Evolutionary conservation across 2,329 filamentous ascomycete genomes (phyloP).

Genomic region (Grosmannia clavigera): DNA sequence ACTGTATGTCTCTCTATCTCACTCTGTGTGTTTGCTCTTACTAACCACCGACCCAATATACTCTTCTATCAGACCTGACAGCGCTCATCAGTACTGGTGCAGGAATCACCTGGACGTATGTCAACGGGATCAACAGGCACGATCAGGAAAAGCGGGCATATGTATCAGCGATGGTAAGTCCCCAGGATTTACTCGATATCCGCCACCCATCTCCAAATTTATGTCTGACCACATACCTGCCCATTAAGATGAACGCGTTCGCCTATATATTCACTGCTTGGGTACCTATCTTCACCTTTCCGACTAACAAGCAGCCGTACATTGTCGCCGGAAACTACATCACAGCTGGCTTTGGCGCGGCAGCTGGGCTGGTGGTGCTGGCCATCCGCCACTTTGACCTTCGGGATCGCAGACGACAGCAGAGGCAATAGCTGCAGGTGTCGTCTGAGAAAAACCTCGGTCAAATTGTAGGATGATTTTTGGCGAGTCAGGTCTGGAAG

Average conservation of each 20-base stretch:
- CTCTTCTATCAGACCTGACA: constrained; percentile 11
- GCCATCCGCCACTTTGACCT: constrained; percentile 14
- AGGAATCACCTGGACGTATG: constrained; percentile 17
- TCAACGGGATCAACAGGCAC: constrained; percentile 15
- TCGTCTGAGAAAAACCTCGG: background rate
- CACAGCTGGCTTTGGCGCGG: constrained; percentile 15
- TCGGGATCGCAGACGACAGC: constrained; percentile 10
- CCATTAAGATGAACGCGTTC: constrained; percentile 17
- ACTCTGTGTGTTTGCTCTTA: background rate
- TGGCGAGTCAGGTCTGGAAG: too few species aligned
- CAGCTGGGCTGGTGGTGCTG: constrained; percentile 10
- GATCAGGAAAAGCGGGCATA: constrained; percentile 19
- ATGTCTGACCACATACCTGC: background rate
- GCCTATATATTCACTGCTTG: constrained; percentile 19
- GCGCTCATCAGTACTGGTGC: constrained; percentile 13
- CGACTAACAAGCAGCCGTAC: constrained; percentile 17
- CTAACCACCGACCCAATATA: too few species aligned
- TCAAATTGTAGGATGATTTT: too few species aligned
- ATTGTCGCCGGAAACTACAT: constrained; percentile 19
- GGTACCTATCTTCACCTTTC: constrained; percentile 19
- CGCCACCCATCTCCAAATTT: background rate
- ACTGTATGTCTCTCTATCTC: constrained; percentile 10
- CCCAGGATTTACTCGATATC: background rate
- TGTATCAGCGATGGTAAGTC: constrained; percentile 15
- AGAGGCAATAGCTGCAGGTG: background rate